Base-by-base conservation (phyloP, 2,329 filamentous ascomycete species). In the Nothophaeocryptopus gaeumannii region DNA sequence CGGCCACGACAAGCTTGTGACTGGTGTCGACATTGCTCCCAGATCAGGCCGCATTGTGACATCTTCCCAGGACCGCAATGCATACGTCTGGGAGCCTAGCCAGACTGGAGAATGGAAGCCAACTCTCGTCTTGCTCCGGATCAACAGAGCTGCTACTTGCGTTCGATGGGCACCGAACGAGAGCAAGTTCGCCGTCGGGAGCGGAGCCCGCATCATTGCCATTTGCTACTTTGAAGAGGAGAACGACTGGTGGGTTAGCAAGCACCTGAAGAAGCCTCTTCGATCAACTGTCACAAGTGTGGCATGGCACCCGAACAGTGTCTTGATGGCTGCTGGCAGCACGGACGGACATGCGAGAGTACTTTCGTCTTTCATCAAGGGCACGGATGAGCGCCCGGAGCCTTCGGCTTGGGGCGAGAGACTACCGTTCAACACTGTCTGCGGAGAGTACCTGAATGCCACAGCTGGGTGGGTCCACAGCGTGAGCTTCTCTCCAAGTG, bases 181-280 rank as follows among this genome's bases (percentile, higher is more conserved):
- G 78, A 87, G 85, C 69, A 99, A 99, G 74, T 99, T 99, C 70
- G 93, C 93, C 46, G 93, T 97, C 20, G 93, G 93, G 53, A 96
- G 91, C 26, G 93, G 93, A 55, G 93, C 96, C 62, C 85, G 93
- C 57, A 87, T 96, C 58, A 96, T 99, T 64, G 90, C 93, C 35
- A 82, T 97, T 62, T 99, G 93, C 79, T 97, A 97, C 77, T 99
- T 99, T 63, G 93, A 99, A 68, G 89, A 96, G 70, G 93, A 99
- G 73, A 96, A 99, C 73, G 91, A 99, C 77, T 99, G 93, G 93
- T 99, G 93, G 93, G 92, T 99, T 36, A 96, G 91, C 33, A 99
- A 99, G 79, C 93, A 99, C 74, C 75, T 99, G 67, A 97, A 97
- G 83, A 99, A 97, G 81, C 93, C 93, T 14, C 95, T 99, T 64